Conservation (phyloP, 768 basidiomycete genomes). For the Crepidotus variabilis region DNA sequence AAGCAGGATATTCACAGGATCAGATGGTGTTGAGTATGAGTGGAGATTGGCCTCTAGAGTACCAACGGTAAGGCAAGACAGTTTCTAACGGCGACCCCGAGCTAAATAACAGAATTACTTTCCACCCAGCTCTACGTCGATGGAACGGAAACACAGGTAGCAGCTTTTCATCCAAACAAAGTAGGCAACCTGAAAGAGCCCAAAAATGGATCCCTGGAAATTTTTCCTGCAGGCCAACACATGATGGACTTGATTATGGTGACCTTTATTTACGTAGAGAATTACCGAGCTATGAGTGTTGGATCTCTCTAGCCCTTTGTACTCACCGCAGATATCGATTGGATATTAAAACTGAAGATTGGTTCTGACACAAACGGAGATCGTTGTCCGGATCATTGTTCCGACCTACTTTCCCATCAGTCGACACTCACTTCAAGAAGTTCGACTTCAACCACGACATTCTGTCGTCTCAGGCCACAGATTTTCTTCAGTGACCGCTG, state of each 20-base stretch:
- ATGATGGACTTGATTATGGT: conserved; percentile 3
- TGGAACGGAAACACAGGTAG: background rate
- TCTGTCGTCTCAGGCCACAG: too few species aligned
- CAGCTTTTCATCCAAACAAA: background rate
- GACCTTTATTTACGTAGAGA: conserved; percentile 2
- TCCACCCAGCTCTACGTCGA: background rate
- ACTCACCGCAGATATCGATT: too few species aligned
- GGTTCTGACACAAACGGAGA: too few species aligned
- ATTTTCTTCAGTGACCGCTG: too few species aligned
- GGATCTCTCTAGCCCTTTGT: too few species aligned
- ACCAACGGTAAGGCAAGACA: background rate
- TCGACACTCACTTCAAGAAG: too few species aligned
- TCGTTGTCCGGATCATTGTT: too few species aligned
- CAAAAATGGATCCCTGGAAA: background rate
- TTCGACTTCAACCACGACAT: too few species aligned
- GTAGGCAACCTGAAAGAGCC: background rate
- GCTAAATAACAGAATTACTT: background rate
- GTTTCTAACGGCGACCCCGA: background rate
- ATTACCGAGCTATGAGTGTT: background rate
- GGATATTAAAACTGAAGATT: too few species aligned
- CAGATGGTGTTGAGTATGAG: conserved; percentile 1
- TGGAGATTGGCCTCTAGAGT: background rate
- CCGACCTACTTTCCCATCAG: too few species aligned
- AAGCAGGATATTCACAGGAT: conserved; percentile 2
- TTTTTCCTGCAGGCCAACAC: conserved; percentile 1